phyloP scores from a whole-genome alignment of 441 rosid genomes.

The Mallotus repandus region DNA sequence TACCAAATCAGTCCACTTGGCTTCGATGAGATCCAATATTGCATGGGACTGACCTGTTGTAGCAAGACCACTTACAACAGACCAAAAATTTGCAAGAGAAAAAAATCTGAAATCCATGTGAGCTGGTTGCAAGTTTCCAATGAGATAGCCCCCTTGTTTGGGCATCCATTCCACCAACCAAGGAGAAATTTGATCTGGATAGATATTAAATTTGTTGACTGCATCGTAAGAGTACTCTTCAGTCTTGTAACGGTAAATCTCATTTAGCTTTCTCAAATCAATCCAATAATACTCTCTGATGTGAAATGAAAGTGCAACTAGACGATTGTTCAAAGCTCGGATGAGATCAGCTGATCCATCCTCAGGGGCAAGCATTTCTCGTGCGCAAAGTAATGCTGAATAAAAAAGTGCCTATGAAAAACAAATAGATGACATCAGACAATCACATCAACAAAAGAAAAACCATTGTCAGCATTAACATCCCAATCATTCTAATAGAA shows the following conservation, averaged over 20 bases:
- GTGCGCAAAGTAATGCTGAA: slow-evolving; percentile 77
- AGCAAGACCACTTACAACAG: slow-evolving; percentile 68
- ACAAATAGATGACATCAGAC: slow-evolving; percentile 20
- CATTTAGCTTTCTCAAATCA: slow-evolving; percentile 73
- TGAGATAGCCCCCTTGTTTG: slow-evolving; percentile 77
- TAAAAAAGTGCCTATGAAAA: slow-evolving; percentile 77
- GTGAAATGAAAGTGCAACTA: slow-evolving; percentile 87
- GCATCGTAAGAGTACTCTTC: slow-evolving; percentile 95
- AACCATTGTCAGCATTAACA: neutral
- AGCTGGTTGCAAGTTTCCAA: slow-evolving; percentile 92
- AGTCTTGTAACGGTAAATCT: slow-evolving; percentile 90
- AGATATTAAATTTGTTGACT: slow-evolving; percentile 88
- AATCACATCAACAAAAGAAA: neutral
- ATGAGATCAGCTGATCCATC: slow-evolving; percentile 85
- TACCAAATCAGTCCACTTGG: slow-evolving; percentile 84
- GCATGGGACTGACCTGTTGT: slow-evolving; percentile 79
- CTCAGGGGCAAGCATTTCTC: slow-evolving; percentile 86
- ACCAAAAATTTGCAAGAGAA: slow-evolving; percentile 87
- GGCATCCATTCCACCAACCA: slow-evolving; percentile 99
- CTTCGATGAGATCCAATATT: slow-evolving; percentile 75
- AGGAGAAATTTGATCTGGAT: slow-evolving; percentile 90
- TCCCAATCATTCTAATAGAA: no score
- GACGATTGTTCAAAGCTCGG: slow-evolving; percentile 85
- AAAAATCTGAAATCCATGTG: slow-evolving; percentile 95
- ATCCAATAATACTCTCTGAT: slow-evolving; percentile 93